Base-by-base conservation (phyloP, 2,329 filamentous ascomycete species). In the Oidium heveae region DNA sequence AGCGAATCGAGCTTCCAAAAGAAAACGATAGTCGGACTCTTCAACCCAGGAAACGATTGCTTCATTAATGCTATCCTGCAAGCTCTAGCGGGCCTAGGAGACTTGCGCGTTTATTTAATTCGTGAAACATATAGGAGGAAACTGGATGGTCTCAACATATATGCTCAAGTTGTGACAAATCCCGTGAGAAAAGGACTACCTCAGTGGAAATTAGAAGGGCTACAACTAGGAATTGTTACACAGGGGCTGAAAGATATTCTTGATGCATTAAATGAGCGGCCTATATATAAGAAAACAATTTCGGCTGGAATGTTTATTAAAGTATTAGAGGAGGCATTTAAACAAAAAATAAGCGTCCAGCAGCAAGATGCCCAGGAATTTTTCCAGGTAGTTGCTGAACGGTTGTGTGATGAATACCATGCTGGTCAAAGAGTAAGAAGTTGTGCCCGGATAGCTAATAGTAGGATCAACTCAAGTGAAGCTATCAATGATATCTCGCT, bases 341-440 rank as follows among this genome's bases (percentile, higher is more conserved):
- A 79, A 55, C 89, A 93, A 63, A 80, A 85, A 61, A 94, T 98
- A 61, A 95, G 85, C 65, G 76, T 89, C 54, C 86, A 91, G 64
- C 91, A 98, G 68, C 91, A 98, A 68, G 91, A 98, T 70, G 91
- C 91, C 12, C 91, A 98, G 64, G 91, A 98, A 66, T 95, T 98
- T 59, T 69, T 98, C 55, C 91, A 98, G 69, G 82, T 96, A 52
- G 82, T 98, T 13, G 84, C 86, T 2, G 89, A 98, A 69, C 76
- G 89, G 54, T 71, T 98, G 55, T 87, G 86, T 63, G 91, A 98
- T 64, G 91, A 98, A 68, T 94, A 95, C 63, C 81, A 93, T 64
- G 87, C 87, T 4, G 87, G 86, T 1, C 75, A 77, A 62, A 77
- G 82, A 63, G 87, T 86, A 13, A 74, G 88, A 58, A 70, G 69